A percentile compares a stretch with the other conserved stretches of the same genome.
These are phyloP conservation scores for Sclerotinia subarctica DNA, from an alignment of 2,329 filamentous ascomycete genomes.

Conservation along the genomic window DNA sequence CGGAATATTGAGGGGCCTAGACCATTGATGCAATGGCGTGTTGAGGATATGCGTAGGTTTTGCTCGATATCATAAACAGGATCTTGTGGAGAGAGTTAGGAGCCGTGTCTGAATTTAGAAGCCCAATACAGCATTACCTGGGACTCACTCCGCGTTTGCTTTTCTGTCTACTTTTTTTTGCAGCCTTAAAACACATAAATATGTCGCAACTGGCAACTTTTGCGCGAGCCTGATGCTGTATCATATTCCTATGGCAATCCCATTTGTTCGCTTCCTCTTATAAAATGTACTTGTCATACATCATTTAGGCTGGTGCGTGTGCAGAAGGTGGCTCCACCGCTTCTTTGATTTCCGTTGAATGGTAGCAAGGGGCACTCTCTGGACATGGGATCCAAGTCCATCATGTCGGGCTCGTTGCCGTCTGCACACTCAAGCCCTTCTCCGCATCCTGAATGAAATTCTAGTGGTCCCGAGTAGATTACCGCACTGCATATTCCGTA, in stretches of 20 bases:
- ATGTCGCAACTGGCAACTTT: background rate
- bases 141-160: background rate
- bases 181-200: background rate
- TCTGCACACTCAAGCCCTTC: background rate
- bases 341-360: background rate
- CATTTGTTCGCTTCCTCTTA: background rate
- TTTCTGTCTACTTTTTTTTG: background rate
- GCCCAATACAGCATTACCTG: background rate
- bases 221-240: background rate
- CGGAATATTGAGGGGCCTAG: background rate
- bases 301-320: background rate
- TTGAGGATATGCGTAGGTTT: background rate
- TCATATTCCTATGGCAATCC: background rate
- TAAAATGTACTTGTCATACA: background rate
- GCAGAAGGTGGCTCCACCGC: background rate
- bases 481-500: background rate
- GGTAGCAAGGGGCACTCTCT: background rate
- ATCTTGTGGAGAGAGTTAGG: background rate
- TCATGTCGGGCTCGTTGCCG: background rate
- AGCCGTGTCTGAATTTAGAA: background rate
- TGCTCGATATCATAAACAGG: background rate
- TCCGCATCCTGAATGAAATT: background rate
- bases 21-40: background rate
- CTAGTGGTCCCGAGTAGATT: background rate
- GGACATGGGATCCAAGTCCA: background rate